A percentile compares a stretch with the other conserved stretches of the same genome.
These are phyloP conservation scores for Odonthalia washingtoniensis DNA, from an alignment of 31 red algal genomes.

Conservation along the genomic window DNA sequence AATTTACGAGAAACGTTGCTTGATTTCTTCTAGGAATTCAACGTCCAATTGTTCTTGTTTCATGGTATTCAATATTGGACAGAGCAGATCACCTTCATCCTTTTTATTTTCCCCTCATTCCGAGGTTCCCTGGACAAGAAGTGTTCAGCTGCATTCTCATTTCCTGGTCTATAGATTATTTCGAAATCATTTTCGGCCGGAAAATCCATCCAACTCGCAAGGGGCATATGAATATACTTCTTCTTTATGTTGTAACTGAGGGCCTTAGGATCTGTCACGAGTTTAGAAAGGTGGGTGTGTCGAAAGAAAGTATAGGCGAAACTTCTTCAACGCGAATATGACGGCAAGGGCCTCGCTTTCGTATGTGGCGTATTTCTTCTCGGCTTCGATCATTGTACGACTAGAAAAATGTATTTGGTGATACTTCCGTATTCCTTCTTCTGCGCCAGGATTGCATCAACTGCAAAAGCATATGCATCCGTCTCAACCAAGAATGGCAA, in stretches of 20 bases:
- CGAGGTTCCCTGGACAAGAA: no score
- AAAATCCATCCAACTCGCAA: slow-evolving; percentile 23
- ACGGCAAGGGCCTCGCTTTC: slow-evolving; percentile 22
- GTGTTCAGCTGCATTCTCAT: no score
- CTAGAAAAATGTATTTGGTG: slow-evolving; percentile 7
- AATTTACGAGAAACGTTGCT: no score
- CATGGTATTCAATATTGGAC: not conserved
- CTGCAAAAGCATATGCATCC: slow-evolving; percentile 1
- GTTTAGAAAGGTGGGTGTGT: not conserved
- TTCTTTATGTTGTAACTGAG: not conserved
- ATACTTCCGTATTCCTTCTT: slow-evolving; percentile 24
- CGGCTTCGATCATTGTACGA: not conserved
- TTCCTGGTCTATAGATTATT: no score
- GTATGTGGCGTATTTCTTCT: slow-evolving; percentile 18
- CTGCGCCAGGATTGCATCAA: slow-evolving; percentile 11
- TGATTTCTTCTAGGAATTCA: not conserved
- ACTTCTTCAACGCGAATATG: slow-evolving; percentile 21
- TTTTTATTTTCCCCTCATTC: no score
- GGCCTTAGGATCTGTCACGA: slow-evolving; percentile 20
- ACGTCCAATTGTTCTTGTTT: not conserved
- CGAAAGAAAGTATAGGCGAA: no score
- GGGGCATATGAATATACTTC: not conserved
- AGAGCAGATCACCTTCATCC: no score
- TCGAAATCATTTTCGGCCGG: slow-evolving; percentile 23
- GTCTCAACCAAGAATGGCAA: no score